Conservation (phyloP, 768 basidiomycete genomes). For the Termitomyces titanicus region DNA sequence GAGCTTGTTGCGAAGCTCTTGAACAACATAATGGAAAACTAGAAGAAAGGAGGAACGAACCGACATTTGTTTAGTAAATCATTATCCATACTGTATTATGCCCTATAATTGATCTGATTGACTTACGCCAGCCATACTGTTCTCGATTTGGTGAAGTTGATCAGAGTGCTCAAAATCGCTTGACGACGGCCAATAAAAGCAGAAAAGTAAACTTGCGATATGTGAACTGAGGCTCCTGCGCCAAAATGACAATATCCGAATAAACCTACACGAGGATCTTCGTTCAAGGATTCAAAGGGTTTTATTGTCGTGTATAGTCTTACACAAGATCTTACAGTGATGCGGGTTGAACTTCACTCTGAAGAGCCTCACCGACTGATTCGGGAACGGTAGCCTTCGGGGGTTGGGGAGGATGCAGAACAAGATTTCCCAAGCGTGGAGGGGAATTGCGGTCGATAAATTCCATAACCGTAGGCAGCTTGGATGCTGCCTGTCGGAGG, state of each 20-base stretch:
- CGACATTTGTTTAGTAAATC: not conserved
- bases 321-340: not conserved
- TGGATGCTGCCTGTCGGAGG: constrained; percentile 81
- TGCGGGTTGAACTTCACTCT: constrained; percentile 1
- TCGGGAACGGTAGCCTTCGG: constrained; percentile 16
- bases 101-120: not conserved
- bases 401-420: constrained; percentile 45
- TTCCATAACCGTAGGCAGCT: constrained; percentile 85
- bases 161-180: not conserved
- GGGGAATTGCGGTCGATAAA: constrained; percentile 70
- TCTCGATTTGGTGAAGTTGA: not conserved
- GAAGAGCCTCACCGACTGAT: constrained; percentile 6
- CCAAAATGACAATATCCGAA: not conserved
- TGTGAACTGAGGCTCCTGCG: not conserved
- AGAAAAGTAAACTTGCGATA: not conserved
- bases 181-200: too few relatives aligned
- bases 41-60: not conserved
- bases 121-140: too few relatives aligned
- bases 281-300: not conserved
- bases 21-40: constrained; percentile 15
- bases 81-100: not conserved
- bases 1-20: constrained; percentile 38
- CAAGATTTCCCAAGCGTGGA: constrained; percentile 69
- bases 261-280: not conserved
- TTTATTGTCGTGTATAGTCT: not conserved